phyloP scores from a whole-genome alignment of 176 grass and related monocot genomes.

The maize (Zea mays) region Zm-B73-REFERENCE-NAM-5.0 NC_050096.1:100476501-100477000 shows the following conservation, averaged over 20 bases:
- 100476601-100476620: not conserved
- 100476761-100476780: not conserved
- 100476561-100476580: not conserved
- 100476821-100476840: not conserved
- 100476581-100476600: constrained; percentile 3
- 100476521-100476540: not conserved
- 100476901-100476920: constrained; percentile 63
- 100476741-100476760: not conserved
- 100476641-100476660: not conserved
- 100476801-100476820: not conserved
- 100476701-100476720: constrained; percentile 6
- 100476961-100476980: constrained; percentile 67
- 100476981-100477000: constrained; percentile 40
- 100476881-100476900: constrained; percentile 66
- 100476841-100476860: constrained; percentile 54
- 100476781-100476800: not conserved
- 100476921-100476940: constrained; percentile 58
- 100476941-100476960: constrained; percentile 48
- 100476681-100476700: constrained; percentile 12
- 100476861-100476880: constrained; percentile 55
- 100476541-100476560: not conserved
- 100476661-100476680: not conserved
- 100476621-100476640: not conserved
- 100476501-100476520: not conserved
- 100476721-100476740: not conserved